phyloP scores from a whole-genome alignment of 805 yeast species.

The Vanderwaltozyma verrucispora region DNA sequence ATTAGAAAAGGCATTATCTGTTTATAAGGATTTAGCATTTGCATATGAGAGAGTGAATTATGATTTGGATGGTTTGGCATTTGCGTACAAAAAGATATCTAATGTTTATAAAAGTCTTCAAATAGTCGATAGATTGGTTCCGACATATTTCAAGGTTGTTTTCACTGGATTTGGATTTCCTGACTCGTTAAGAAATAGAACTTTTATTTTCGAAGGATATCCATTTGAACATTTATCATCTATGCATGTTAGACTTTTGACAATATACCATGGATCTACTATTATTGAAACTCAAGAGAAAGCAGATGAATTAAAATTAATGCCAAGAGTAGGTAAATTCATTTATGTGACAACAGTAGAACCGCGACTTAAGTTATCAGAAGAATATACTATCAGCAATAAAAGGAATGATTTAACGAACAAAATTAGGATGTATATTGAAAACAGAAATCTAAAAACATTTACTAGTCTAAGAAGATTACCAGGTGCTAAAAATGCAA shows the following conservation, averaged over 20 bases:
- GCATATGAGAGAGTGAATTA: conserved; percentile 65
- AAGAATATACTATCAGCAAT: conserved; percentile 38
- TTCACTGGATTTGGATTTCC: conserved; percentile 86
- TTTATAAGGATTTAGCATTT: conserved; percentile 65
- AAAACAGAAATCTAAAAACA: conserved; percentile 59
- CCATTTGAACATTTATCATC: conserved; percentile 83
- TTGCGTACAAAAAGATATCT: conserved; percentile 57
- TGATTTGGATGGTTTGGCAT: conserved; percentile 66
- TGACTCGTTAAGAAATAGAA: conserved; percentile 57
- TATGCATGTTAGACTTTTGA: conserved; percentile 64
- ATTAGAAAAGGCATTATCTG: conserved; percentile 69
- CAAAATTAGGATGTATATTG: conserved; percentile 63
- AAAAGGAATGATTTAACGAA: conserved; percentile 30
- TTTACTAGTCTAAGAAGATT: conserved; percentile 62
- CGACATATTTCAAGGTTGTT: conserved; percentile 69
- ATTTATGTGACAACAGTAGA: conserved; percentile 63
- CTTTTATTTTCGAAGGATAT: conserved; percentile 74
- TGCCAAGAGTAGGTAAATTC: conserved; percentile 58
- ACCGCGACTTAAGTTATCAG: conserved; percentile 34
- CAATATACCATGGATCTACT: conserved; percentile 73
- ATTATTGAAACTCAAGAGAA: conserved; percentile 49
- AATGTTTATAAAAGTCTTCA: conserved; percentile 58
- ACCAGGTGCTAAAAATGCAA: conserved; percentile 61
- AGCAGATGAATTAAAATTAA: conserved; percentile 39
- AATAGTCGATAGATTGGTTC: conserved; percentile 58